A percentile compares a stretch with the other conserved stretches of the same genome.
These are phyloP conservation scores for Scheffersomyces insectosa DNA, from an alignment of 1,139 yeast species.

Conservation along the genomic window DNA sequence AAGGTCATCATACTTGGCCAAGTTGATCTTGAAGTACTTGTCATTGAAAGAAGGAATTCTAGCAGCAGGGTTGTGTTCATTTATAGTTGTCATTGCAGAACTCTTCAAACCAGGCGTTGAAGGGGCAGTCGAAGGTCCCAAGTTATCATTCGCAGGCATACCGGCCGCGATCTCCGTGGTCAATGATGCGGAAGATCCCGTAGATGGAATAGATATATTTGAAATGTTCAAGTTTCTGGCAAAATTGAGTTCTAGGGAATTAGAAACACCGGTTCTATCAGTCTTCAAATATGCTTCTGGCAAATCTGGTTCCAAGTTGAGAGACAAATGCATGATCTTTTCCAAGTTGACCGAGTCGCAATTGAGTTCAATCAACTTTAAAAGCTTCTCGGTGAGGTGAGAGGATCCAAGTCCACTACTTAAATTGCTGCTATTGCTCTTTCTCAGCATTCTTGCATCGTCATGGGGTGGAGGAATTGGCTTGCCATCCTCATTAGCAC, in stretches of 20 bases:
- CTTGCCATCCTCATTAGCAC: slow-evolving; percentile 34
- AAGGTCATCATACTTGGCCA: slow-evolving; percentile 40
- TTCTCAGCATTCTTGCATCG: not conserved
- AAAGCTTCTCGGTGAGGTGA: slow-evolving; percentile 25
- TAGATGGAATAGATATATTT: slow-evolving; percentile 30
- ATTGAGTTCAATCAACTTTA: slow-evolving; percentile 39
- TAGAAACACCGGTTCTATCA: slow-evolving; percentile 5
- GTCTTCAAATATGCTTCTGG: slow-evolving; percentile 40
- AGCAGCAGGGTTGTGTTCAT: slow-evolving; percentile 17
- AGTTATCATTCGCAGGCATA: not conserved
- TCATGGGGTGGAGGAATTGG: slow-evolving; percentile 21
- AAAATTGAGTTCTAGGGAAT: slow-evolving; percentile 9
- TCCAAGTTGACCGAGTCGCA: slow-evolving; percentile 42
- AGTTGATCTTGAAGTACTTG: slow-evolving; percentile 34
- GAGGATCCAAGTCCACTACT: slow-evolving; percentile 5
- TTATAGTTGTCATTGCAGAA: too few species aligned
- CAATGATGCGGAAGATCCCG: slow-evolving; percentile 22
- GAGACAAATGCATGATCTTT: slow-evolving; percentile 39
- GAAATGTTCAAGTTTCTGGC: slow-evolving; percentile 16
- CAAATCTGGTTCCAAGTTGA: slow-evolving; percentile 40
- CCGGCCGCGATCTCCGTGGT: not conserved
- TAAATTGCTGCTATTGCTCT: slow-evolving; percentile 7
- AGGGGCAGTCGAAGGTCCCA: not conserved
- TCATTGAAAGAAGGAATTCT: slow-evolving; percentile 43
- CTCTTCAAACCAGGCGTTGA: not conserved